A percentile compares a stretch with the other conserved stretches of the same genome.
phyloP scores from a whole-genome alignment of 352 stramenopile genomes.

The Pythium plurisporium region DNA sequence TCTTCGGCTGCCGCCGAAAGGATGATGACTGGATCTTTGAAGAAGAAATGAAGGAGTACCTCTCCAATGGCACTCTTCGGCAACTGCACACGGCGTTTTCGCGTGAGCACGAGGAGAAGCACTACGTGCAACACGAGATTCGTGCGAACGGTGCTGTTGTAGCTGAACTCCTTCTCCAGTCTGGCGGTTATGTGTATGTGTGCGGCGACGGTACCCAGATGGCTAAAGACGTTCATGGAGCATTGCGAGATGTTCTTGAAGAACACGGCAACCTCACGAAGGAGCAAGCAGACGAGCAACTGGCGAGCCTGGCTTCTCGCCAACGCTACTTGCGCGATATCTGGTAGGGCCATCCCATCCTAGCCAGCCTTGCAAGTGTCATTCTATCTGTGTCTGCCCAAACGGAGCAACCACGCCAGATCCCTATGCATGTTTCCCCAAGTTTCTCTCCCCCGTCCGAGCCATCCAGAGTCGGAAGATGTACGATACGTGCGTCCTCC shows the following conservation, averaged over 20 bases:
- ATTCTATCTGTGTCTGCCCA: too few relatives aligned
- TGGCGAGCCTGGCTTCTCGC: slow-evolving; percentile 53
- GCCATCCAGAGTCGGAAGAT: not conserved
- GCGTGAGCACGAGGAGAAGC: slow-evolving; percentile 85
- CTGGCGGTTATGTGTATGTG: slow-evolving; percentile 88
- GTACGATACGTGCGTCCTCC: not conserved
- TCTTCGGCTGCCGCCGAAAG: slow-evolving; percentile 90
- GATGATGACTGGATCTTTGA: slow-evolving; percentile 93
- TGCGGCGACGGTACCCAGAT: slow-evolving; percentile 95
- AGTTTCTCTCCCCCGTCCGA: slow-evolving; percentile 28
- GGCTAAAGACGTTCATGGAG: slow-evolving; percentile 92
- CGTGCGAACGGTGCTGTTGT: slow-evolving; percentile 53
- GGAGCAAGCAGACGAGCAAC: slow-evolving; percentile 54
- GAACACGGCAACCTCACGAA: slow-evolving; percentile 48
- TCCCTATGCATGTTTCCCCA: not conserved
- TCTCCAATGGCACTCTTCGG: slow-evolving; percentile 64
- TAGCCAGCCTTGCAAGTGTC: too few relatives aligned
- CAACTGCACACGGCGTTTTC: slow-evolving; percentile 91
- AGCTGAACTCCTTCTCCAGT: slow-evolving; percentile 67
- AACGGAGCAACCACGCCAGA: too few relatives aligned
- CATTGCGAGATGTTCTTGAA: slow-evolving; percentile 77
- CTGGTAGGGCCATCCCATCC: too few relatives aligned
- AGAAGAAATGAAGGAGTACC: slow-evolving; percentile 77
- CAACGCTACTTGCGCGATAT: slow-evolving; percentile 89
- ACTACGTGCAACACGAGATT: slow-evolving; percentile 93